Evolutionary conservation across 2,329 filamentous ascomycete species (phyloP).

Genomic region (Davidsoniella eucalypti): DNA sequence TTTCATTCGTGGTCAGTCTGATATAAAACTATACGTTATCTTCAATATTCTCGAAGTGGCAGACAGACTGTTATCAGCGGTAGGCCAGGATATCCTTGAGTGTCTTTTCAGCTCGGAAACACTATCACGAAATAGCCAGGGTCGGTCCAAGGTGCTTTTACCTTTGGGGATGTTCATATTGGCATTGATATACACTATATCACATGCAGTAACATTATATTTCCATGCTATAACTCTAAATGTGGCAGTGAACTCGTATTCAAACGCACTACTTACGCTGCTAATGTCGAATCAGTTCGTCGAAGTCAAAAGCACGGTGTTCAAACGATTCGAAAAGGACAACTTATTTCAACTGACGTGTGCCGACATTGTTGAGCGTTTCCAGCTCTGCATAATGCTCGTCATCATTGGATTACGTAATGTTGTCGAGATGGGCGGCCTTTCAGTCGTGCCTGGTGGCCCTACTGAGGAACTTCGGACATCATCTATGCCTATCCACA

Average conservation of each 20-base stretch:
- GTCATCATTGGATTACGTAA: slow-evolving; percentile 93
- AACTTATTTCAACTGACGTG: slow-evolving; percentile 94
- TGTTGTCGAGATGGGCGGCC: slow-evolving; percentile 81
- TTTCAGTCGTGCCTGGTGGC: slow-evolving; percentile 43
- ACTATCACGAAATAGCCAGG: slow-evolving; percentile 69
- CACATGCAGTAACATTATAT: slow-evolving; percentile 77
- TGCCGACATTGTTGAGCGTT: slow-evolving; percentile 89
- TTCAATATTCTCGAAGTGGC: slow-evolving; percentile 93
- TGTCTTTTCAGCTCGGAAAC: slow-evolving; percentile 90
- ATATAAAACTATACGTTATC: slow-evolving; percentile 96
- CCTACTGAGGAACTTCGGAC: background rate
- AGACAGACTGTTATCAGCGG: slow-evolving; percentile 73
- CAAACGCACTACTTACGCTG: slow-evolving; percentile 81
- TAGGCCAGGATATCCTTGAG: slow-evolving; percentile 92
- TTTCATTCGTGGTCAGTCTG: slow-evolving; percentile 85
- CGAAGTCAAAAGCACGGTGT: slow-evolving; percentile 95
- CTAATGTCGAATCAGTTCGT: slow-evolving; percentile 96
- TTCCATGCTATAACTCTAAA: slow-evolving; percentile 97
- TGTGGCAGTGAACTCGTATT: slow-evolving; percentile 96
- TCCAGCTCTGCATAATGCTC: slow-evolving; percentile 95
- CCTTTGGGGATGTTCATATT: slow-evolving; percentile 85
- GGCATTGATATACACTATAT: slow-evolving; percentile 71
- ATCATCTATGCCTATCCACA: slow-evolving; percentile 39
- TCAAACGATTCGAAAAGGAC: slow-evolving; percentile 97
- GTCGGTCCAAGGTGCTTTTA: slow-evolving; percentile 76